Evolutionary conservation across 306 rosid genomes (phyloP).

Genomic region (Acacia melanoxylon): DNA sequence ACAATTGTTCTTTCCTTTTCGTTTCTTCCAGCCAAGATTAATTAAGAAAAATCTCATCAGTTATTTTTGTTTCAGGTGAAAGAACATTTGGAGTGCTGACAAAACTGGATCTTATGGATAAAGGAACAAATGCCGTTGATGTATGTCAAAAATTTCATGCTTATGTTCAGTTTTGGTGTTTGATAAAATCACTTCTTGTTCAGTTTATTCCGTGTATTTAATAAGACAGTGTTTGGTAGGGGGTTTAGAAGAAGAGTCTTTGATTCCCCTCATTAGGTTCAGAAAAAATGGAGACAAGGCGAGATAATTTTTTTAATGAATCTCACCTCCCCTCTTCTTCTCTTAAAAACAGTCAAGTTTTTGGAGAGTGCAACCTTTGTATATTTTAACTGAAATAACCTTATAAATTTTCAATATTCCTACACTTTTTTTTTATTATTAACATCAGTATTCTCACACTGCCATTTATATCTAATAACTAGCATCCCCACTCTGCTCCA

Average conservation of each 20-base stretch:
- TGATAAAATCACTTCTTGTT: conserved; percentile 19
- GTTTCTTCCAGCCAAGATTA: conserved; percentile 3
- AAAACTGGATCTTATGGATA: conserved; percentile 97
- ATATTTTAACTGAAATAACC: not conserved
- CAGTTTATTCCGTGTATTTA: conserved; percentile 19
- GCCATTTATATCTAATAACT: not conserved
- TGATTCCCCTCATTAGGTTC: not conserved
- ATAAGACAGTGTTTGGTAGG: not conserved
- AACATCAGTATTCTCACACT: not conserved
- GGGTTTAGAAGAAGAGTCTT: not conserved
- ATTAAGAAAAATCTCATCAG: not conserved
- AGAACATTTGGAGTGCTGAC: conserved; percentile 97
- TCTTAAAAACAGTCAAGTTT: not conserved
- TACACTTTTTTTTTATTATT: no score
- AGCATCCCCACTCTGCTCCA: not conserved
- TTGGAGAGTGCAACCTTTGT: not conserved
- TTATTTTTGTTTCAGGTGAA: conserved; percentile 65
- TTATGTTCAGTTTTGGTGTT: conserved; percentile 30
- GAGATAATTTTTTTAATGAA: not conserved
- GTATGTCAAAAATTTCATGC: conserved; percentile 45
- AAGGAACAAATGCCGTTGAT: conserved; percentile 94
- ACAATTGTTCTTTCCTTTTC: conserved; percentile 13
- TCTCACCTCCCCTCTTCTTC: not conserved
- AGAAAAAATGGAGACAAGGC: not conserved
- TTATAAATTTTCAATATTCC: not conserved